phyloP scores from a whole-genome alignment of 106 monocot genomes.

The Dactylorhiza incarnata region DNA sequence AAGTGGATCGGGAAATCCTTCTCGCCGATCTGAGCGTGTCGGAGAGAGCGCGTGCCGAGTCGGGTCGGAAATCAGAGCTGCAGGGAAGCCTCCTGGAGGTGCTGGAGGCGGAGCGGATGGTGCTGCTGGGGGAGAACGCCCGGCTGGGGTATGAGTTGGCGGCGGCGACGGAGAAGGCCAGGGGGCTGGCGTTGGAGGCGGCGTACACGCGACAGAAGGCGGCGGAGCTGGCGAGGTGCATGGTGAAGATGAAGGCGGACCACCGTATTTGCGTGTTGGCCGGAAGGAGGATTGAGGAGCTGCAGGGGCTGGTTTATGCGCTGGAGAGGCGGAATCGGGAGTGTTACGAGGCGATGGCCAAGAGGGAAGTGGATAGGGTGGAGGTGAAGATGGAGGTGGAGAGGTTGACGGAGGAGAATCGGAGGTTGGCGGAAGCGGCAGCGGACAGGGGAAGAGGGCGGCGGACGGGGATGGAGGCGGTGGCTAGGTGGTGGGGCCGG shows the following conservation, averaged over 20 bases:
- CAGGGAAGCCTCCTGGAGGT: conserved; percentile 81
- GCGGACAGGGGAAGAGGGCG: conserved; percentile 6
- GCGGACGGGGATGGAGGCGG: background rate
- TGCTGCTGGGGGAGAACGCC: conserved; percentile 79
- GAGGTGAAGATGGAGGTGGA: conserved; percentile 50
- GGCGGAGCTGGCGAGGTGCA: conserved; percentile 56
- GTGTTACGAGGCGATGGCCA: conserved; percentile 55
- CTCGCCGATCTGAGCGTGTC: conserved; percentile 20
- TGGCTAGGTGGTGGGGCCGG: conserved; percentile 14
- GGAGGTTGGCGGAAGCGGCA: conserved; percentile 18
- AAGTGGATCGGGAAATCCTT: conserved; percentile 60
- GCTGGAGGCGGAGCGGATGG: conserved; percentile 83
- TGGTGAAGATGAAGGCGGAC: conserved; percentile 67
- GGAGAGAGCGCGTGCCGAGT: conserved; percentile 33
- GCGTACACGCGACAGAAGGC: conserved; percentile 62
- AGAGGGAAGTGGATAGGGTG: conserved; percentile 48
- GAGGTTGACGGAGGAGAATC: conserved; percentile 54
- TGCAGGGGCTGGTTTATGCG: conserved; percentile 60
- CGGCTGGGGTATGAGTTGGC: conserved; percentile 47
- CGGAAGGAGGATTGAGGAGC: conserved; percentile 61
- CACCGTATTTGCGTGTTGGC: conserved; percentile 58
- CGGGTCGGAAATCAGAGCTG: conserved; percentile 59
- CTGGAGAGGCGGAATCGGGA: conserved; percentile 69
- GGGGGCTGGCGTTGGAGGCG: conserved; percentile 46
- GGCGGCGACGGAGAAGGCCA: conserved; percentile 51